Percentiles rank a stretch among this genome's conserved stretches.
Conservation (phyloP, 257 asterid species). For the Solanum chaucha region DNA sequence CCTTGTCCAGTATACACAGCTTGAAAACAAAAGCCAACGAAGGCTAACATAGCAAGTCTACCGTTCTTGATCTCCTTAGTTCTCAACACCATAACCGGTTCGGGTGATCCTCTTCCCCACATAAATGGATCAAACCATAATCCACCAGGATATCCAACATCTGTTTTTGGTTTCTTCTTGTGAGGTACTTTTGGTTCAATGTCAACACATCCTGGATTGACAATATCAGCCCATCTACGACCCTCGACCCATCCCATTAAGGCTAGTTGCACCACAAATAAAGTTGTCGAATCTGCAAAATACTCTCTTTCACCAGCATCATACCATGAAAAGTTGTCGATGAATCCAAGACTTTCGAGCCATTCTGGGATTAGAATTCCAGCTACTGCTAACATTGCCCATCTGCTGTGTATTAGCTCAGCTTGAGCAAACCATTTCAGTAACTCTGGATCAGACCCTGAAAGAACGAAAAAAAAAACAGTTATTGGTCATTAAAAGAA, state of each 20-base stretch:
- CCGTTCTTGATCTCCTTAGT: conserved; percentile 91
- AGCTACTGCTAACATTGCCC: conserved; percentile 86
- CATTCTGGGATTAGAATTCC: conserved; percentile 80
- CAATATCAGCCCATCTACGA: conserved; percentile 76
- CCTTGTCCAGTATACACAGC: conserved; percentile 56
- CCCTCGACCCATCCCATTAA: conserved; percentile 95
- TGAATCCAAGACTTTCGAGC: conserved; percentile 66
- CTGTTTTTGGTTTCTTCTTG: conserved; percentile 51
- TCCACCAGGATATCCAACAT: conserved; percentile 91
- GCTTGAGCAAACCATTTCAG: conserved; percentile 89
- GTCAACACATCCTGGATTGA: conserved; percentile 73
- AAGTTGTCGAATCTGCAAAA: conserved; percentile 60
- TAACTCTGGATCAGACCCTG: conserved; percentile 77
- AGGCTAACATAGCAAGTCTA: conserved; percentile 79
- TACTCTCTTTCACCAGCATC: conserved; percentile 67
- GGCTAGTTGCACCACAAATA: conserved; percentile 45
- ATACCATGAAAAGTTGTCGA: conserved; percentile 67
- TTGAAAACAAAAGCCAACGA: conserved; percentile 74
- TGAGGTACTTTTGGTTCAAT: conserved; percentile 52
- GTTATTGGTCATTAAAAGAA: background rate
- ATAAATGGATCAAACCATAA: conserved; percentile 66
- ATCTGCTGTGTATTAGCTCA: conserved; percentile 59
- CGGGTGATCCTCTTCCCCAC: conserved; percentile 92
- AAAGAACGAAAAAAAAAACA: background rate
- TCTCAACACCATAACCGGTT: conserved; percentile 79